Conservation (phyloP, 768 basidiomycete species). For the Agrocybe chaxingu region DNA sequence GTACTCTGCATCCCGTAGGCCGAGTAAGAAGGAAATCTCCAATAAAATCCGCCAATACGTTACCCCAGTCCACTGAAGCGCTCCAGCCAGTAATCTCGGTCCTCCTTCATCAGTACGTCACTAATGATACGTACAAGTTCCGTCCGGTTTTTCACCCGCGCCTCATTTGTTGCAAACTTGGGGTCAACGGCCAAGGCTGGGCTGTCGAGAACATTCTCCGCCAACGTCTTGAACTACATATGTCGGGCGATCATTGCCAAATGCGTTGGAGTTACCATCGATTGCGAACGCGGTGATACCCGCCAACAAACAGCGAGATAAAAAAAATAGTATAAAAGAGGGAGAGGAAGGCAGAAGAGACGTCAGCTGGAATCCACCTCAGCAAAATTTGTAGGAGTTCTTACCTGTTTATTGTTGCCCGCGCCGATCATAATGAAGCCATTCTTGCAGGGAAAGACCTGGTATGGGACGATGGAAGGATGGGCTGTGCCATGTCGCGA, state of each 20-base stretch:
- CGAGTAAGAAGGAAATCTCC: background rate
- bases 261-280: background rate
- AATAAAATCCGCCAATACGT: slow-evolving; percentile 20
- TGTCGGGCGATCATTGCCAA: background rate
- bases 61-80: slow-evolving; percentile 77
- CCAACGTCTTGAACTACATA: slow-evolving; percentile 65
- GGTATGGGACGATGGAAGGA: slow-evolving; percentile 92
- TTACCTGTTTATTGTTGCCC: slow-evolving; percentile 83
- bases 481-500: slow-evolving; percentile 89
- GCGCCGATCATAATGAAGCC: slow-evolving; percentile 94
- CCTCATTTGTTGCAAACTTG: slow-evolving; percentile 70
- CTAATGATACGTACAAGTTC: slow-evolving; percentile 70
- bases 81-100: slow-evolving; percentile 73
- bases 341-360: slow-evolving; percentile 2
- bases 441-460: slow-evolving; percentile 83
- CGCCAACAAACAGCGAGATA: background rate
- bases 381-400: slow-evolving; percentile 3
- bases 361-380: background rate
- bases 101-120: slow-evolving; percentile 49
- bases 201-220: slow-evolving; percentile 55
- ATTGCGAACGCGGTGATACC: slow-evolving; percentile 6
- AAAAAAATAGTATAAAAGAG: slow-evolving; percentile 1
- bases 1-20: slow-evolving; percentile 46
- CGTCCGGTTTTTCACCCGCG: slow-evolving; percentile 72
- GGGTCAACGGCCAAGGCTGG: slow-evolving; percentile 59